phyloP scores from a whole-genome alignment of 495 filamentous ascomycete species.

The Neurospora intermedia region DNA sequence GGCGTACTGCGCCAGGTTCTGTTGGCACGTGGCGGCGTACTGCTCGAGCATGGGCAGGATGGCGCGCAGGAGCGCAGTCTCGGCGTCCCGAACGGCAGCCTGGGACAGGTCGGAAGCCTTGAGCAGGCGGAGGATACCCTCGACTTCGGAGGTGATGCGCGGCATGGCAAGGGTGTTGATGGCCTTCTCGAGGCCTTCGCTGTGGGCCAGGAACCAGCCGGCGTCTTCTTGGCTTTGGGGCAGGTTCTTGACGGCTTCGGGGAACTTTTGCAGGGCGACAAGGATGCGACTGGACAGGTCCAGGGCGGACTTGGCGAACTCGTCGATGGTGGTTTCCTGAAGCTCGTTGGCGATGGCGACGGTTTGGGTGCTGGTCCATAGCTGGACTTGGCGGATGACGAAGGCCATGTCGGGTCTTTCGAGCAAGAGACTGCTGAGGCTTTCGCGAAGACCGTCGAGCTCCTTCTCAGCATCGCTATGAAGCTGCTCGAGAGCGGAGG shows the following conservation, averaged over 20 bases:
- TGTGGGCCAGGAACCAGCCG: slow-evolving; percentile 53
- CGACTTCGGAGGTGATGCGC: slow-evolving; percentile 35
- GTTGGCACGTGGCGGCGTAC: slow-evolving; percentile 51
- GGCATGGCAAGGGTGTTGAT: slow-evolving; percentile 48
- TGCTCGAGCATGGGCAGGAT: slow-evolving; percentile 64
- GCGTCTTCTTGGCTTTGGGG: slow-evolving; percentile 47
- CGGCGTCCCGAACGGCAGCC: slow-evolving; percentile 29
- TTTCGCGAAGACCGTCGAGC: slow-evolving; percentile 32
- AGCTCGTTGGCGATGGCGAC: slow-evolving; percentile 9
- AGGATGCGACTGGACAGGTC: slow-evolving; percentile 54
- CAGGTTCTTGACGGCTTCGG: slow-evolving; percentile 32
- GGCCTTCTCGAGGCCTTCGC: slow-evolving; percentile 42
- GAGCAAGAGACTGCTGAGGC: slow-evolving; percentile 32
- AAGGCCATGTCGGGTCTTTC: slow-evolving; percentile 51
- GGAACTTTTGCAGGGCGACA: slow-evolving; percentile 62
- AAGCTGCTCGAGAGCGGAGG: slow-evolving; percentile 30
- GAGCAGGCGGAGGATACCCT: slow-evolving; percentile 40
- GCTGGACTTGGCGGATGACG: slow-evolving; percentile 47
- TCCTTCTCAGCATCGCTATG: slow-evolving; percentile 33
- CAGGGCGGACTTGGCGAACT: slow-evolving; percentile 39
- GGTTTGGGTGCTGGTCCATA: slow-evolving; percentile 28
- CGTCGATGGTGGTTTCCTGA: slow-evolving; percentile 8
- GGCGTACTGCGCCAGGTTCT: slow-evolving; percentile 40
- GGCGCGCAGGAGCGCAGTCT: slow-evolving; percentile 51
- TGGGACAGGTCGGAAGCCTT: slow-evolving; percentile 38